These are phyloP conservation scores for Dictyostelium firmibasis DNA, from an alignment of 78 protist species.

Conservation along the genomic window DNA sequence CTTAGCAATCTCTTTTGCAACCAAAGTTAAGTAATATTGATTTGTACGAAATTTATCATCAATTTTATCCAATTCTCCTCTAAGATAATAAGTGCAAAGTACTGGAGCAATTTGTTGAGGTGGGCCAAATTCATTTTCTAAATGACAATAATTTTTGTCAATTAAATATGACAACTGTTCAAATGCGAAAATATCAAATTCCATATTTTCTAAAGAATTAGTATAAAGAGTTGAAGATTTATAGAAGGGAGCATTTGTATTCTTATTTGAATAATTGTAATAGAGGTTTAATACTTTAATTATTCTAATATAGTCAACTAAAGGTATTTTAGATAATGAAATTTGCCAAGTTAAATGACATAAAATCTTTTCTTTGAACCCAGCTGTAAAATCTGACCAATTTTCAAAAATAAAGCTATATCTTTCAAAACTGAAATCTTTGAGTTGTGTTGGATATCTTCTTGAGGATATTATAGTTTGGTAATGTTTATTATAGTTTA, in stretches of 20 bases:
- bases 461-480: neutral
- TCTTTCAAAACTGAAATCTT: neutral
- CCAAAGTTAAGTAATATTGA: too few species aligned
- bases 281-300: too few species aligned
- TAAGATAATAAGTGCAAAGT: neutral
- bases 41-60: too few species aligned
- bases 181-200: neutral
- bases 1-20: neutral
- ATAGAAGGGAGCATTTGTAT: neutral
- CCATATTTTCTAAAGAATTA: neutral
- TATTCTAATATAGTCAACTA: neutral
- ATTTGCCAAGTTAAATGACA: neutral
- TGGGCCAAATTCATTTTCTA: neutral
- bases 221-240: too few species aligned
- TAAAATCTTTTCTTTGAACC: neutral
- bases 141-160: neutral
- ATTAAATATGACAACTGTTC: neutral
- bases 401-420: neutral
- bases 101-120: neutral
- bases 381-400: neutral
- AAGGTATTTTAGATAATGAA: neutral
- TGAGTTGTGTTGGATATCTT: neutral
- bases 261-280: too few species aligned
- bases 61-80: neutral
- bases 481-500: neutral